phyloP scores from a whole-genome alignment of 768 basidiomycete genomes.

The Mrakia hoshinonis region DNA sequence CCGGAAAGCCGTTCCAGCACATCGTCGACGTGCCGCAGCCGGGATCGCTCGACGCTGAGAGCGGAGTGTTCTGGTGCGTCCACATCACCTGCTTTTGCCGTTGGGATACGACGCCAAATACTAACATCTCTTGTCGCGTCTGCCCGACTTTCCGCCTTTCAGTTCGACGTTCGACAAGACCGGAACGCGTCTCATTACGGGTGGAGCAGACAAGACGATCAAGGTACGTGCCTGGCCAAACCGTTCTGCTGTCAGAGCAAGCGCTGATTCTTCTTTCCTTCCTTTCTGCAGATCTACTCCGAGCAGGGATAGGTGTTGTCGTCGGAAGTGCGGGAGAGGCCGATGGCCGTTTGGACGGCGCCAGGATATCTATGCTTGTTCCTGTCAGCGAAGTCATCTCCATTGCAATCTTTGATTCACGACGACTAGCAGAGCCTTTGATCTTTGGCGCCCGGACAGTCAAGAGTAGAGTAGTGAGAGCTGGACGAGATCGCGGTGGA shows the following conservation, averaged over 20 bases:
- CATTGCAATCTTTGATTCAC: too few species aligned
- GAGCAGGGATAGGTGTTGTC: slow-evolving; percentile 1
- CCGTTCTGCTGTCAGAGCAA: slow-evolving; percentile 32
- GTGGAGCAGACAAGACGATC: slow-evolving; percentile 97
- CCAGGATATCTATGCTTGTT: too few species aligned
- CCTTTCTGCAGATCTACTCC: slow-evolving; percentile 9
- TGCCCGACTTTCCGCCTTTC: slow-evolving; percentile 44
- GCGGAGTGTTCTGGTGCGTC: slow-evolving; percentile 38
- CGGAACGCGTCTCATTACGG: slow-evolving; percentile 78
- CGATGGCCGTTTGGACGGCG: too few species aligned
- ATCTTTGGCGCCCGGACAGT: too few species aligned
- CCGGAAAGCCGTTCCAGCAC: slow-evolving; percentile 89
- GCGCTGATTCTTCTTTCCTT: neutral
- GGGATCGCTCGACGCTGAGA: slow-evolving; percentile 94
- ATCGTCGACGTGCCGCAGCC: slow-evolving; percentile 90
- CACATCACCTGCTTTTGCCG: neutral
- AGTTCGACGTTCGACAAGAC: slow-evolving; percentile 95
- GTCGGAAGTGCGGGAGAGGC: neutral
- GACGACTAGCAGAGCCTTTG: too few species aligned
- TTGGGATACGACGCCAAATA: neutral
- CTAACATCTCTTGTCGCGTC: too few species aligned
- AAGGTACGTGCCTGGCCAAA: slow-evolving; percentile 53
- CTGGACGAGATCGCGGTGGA: too few species aligned
- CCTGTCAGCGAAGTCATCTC: too few species aligned
- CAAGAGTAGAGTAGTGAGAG: too few species aligned